These are phyloP conservation scores for Phytophthora sojae DNA, from an alignment of 352 stramenopile genomes.

Conservation along the genomic window DNA sequence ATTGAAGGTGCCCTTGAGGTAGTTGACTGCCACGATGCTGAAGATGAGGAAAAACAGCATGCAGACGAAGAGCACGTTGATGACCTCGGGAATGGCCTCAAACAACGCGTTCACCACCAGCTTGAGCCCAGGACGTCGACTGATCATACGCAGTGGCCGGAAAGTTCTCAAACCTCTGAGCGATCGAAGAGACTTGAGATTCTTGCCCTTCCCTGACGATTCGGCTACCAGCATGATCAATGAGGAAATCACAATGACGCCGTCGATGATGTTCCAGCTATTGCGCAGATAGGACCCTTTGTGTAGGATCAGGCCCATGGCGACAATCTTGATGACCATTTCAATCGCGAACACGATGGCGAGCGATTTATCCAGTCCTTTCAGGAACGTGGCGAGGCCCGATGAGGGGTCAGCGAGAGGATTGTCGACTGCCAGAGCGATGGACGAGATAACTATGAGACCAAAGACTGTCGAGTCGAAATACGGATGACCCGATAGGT, in stretches of 20 bases:
- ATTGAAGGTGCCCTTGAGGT: conserved; percentile 93
- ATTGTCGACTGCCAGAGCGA: conserved; percentile 90
- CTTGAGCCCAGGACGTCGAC: conserved; percentile 81
- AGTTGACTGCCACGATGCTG: conserved; percentile 94
- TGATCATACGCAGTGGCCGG: conserved; percentile 92
- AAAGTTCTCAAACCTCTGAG: conserved; percentile 89
- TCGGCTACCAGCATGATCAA: conserved; percentile 72
- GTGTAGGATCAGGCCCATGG: conserved; percentile 76
- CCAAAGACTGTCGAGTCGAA: conserved; percentile 88
- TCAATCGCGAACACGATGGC: conserved; percentile 87
- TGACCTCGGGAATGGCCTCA: conserved; percentile 87
- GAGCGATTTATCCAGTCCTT: conserved; percentile 77
- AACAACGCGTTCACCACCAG: conserved; percentile 93
- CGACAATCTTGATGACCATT: conserved; percentile 92
- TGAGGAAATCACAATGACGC: conserved; percentile 87
- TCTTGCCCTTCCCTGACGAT: conserved; percentile 44
- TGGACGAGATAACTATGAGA: conserved; percentile 86
- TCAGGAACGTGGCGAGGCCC: conserved; percentile 48
- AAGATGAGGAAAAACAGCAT: conserved; percentile 96
- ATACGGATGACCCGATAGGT: conserved; percentile 62
- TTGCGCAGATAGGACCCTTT: conserved; percentile 83
- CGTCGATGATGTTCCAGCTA: conserved; percentile 92
- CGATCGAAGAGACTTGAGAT: conserved; percentile 82
- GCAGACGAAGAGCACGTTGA: conserved; percentile 92
- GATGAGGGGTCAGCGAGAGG: conserved; percentile 73